Evolutionary conservation across 768 basidiomycete species (phyloP).

Genomic region (Kwoniella dendrophila): DNA sequence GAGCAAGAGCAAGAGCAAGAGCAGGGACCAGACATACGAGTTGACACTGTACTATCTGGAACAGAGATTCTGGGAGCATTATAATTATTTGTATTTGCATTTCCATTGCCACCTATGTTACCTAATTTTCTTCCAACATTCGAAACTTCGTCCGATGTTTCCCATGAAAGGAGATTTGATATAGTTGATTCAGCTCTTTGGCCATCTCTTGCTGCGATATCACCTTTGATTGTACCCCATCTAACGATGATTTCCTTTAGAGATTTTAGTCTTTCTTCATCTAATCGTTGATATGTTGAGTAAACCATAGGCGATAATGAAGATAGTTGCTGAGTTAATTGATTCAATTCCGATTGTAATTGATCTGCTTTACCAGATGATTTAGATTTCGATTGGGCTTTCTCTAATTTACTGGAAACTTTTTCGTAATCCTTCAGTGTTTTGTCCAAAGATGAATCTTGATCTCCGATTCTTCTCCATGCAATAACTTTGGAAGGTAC

Average conservation of each 20-base stretch:
- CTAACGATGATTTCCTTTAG: slow-evolving; percentile 54
- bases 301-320: slow-evolving; percentile 52
- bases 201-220: slow-evolving; percentile 46
- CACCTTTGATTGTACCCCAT: slow-evolving; percentile 52
- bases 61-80: slow-evolving; percentile 10
- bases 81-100: slow-evolving; percentile 1
- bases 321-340: slow-evolving; percentile 36
- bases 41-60: slow-evolving; percentile 20
- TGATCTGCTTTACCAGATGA: slow-evolving; percentile 45
- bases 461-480: slow-evolving; percentile 39
- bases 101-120: slow-evolving; percentile 22
- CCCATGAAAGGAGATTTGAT: slow-evolving; percentile 48
- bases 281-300: slow-evolving; percentile 50
- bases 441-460: slow-evolving; percentile 52
- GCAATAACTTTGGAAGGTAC: slow-evolving; percentile 44
- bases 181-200: slow-evolving; percentile 51
- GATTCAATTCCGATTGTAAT: slow-evolving; percentile 44
- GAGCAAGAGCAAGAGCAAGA: neutral
- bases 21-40: slow-evolving; percentile 33
- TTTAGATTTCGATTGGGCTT: slow-evolving; percentile 47
- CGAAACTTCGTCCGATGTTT: slow-evolving; percentile 51
- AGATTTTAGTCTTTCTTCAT: slow-evolving; percentile 44
- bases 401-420: slow-evolving; percentile 49
- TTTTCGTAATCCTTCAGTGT: slow-evolving; percentile 55
- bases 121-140: slow-evolving; percentile 42